Evolutionary conservation across 2,329 filamentous ascomycete genomes (phyloP).

Genomic region (Trichoderma gracile): DNA sequence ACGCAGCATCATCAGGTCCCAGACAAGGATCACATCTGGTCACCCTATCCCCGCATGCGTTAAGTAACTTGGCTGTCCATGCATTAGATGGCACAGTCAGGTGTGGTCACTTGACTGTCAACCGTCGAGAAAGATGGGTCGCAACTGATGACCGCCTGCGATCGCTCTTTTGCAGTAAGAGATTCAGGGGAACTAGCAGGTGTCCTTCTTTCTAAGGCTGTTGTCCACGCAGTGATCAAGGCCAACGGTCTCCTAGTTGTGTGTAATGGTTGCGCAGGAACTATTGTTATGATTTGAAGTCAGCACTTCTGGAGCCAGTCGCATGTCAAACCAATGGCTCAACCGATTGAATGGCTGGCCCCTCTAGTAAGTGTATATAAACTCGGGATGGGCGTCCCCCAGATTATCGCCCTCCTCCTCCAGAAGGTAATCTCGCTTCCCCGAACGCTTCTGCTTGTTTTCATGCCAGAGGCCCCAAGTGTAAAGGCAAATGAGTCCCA

Average conservation of each 20-base stretch:
- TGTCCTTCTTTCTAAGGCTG: too few relatives aligned
- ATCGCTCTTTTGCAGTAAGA: not conserved
- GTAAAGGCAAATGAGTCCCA: conserved; percentile 12
- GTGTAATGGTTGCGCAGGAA: too few relatives aligned
- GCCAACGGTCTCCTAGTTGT: too few relatives aligned
- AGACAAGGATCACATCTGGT: not conserved
- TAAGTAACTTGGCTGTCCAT: not conserved
- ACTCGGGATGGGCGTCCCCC: conserved; percentile 17
- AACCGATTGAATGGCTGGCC: not conserved
- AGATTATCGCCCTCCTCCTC: conserved; percentile 15
- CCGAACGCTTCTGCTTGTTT: conserved; percentile 10
- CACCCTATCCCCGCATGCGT: not conserved
- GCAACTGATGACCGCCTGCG: not conserved
- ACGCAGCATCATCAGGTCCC: not conserved
- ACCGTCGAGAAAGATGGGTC: not conserved
- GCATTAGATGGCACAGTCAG: not conserved
- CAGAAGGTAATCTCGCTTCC: conserved; percentile 1
- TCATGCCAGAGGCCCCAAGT: conserved; percentile 15
- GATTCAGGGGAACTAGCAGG: too few relatives aligned
- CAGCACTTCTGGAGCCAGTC: not conserved
- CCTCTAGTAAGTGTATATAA: conserved; percentile 16
- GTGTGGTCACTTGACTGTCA: not conserved
- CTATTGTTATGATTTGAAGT: too few relatives aligned
- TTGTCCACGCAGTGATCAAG: too few relatives aligned
- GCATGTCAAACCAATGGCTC: not conserved